phyloP scores from a whole-genome alignment of 2,329 filamentous ascomycete species.

The Arthroderma sp. region DNA sequence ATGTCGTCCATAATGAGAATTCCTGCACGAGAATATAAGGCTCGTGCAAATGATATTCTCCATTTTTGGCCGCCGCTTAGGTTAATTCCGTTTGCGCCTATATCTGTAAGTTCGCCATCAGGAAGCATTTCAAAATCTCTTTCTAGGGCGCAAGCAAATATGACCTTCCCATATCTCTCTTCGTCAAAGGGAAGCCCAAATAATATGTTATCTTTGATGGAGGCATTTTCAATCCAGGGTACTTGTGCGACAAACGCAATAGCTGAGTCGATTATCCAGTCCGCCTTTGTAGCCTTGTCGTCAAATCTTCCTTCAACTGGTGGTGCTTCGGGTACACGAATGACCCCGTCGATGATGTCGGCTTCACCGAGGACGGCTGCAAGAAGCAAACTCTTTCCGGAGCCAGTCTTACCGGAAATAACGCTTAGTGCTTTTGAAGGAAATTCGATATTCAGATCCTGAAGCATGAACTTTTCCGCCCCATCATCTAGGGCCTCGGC shows the following conservation, averaged over 20 bases:
- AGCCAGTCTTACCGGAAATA: conserved; percentile 64
- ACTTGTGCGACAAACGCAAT: conserved; percentile 69
- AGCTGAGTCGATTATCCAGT: conserved; percentile 59
- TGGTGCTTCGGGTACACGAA: conserved; percentile 43
- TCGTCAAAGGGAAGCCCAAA: conserved; percentile 62
- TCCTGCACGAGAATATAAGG: conserved; percentile 65
- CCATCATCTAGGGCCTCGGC: conserved; percentile 47
- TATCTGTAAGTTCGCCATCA: conserved; percentile 68
- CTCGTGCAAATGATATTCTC: conserved; percentile 67
- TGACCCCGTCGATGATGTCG: conserved; percentile 52
- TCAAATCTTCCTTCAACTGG: conserved; percentile 47
- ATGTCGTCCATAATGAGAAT: conserved; percentile 73
- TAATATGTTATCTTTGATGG: conserved; percentile 64
- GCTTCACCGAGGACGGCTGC: conserved; percentile 64
- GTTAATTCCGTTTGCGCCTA: conserved; percentile 75
- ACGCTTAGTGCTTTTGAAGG: conserved; percentile 58
- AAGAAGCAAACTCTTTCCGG: conserved; percentile 64
- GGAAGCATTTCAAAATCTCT: conserved; percentile 66
- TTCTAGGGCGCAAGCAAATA: conserved; percentile 59
- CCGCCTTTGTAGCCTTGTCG: conserved; percentile 43
- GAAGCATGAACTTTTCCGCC: conserved; percentile 52
- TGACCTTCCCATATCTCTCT: conserved; percentile 56
- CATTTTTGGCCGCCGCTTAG: conserved; percentile 74
- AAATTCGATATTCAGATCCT: conserved; percentile 53
- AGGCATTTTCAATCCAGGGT: conserved; percentile 76